These are phyloP conservation scores for Hirsutella thompsonii DNA, from an alignment of 2,329 filamentous ascomycete species.

Conservation along the genomic window DNA sequence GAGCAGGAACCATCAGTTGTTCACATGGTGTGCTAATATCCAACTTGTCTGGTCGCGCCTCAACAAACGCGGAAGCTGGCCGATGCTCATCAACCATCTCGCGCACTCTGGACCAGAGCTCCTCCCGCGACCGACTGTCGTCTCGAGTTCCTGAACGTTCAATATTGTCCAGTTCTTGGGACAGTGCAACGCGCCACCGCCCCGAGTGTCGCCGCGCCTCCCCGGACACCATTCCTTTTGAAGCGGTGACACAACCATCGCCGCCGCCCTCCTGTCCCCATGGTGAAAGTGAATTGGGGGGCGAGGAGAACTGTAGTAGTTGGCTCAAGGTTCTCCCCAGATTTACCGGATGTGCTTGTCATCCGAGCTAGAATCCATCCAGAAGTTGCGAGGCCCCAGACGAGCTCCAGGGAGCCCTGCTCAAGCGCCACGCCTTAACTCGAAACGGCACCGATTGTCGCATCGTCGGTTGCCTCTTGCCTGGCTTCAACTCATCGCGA, in stretches of 20 bases:
- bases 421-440: background rate
- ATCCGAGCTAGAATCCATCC: conserved; percentile 2
- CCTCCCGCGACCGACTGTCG: background rate
- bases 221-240: background rate
- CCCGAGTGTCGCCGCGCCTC: background rate
- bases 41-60: background rate
- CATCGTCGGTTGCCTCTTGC: background rate
- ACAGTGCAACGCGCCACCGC: background rate
- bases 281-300: background rate
- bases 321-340: background rate
- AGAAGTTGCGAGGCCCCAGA: background rate
- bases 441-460: background rate
- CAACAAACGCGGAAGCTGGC: background rate
- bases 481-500: background rate
- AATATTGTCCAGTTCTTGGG: background rate
- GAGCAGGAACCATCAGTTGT: background rate
- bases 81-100: background rate
- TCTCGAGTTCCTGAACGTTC: background rate
- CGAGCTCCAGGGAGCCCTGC: background rate
- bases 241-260: background rate
- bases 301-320: background rate
- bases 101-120: background rate
- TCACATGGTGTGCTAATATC: background rate
- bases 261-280: background rate
- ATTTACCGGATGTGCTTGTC: background rate